Percentiles rank a stretch among this genome's conserved stretches.
phyloP scores from a whole-genome alignment of 1,284 basidiomycete genomes.

The Sanghuangporus weigelae region DNA sequence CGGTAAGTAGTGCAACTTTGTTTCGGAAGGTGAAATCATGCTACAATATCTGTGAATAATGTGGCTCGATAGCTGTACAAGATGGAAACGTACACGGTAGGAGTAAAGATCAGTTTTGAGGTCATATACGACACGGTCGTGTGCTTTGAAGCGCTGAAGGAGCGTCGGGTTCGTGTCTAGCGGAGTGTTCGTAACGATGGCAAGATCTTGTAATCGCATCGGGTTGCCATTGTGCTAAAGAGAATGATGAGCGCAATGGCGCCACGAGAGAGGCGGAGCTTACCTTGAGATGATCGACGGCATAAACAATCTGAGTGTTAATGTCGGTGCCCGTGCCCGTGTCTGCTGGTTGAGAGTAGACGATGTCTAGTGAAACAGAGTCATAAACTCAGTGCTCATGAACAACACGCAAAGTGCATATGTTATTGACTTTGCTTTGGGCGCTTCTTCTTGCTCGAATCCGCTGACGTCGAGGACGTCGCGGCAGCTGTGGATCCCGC shows the following conservation, averaged over 20 bases:
- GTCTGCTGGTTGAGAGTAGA: slow-evolving; percentile 82
- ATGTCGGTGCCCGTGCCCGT: slow-evolving; percentile 78
- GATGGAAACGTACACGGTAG: slow-evolving; percentile 54
- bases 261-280: slow-evolving; percentile 19
- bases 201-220: slow-evolving; percentile 80
- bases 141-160: slow-evolving; percentile 72
- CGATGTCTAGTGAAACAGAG: slow-evolving; percentile 42
- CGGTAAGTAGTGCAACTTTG: slow-evolving; percentile 74
- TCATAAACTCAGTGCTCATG: background rate
- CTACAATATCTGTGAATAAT: slow-evolving; percentile 33
- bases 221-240: slow-evolving; percentile 66
- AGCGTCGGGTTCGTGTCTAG: slow-evolving; percentile 69
- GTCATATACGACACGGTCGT: slow-evolving; percentile 77
- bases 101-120: slow-evolving; percentile 81
- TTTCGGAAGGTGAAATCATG: slow-evolving; percentile 85
- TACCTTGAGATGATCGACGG: slow-evolving; percentile 76
- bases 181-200: slow-evolving; percentile 71
- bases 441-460: slow-evolving; percentile 53
- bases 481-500: slow-evolving; percentile 13
- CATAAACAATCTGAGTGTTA: slow-evolving; percentile 84
- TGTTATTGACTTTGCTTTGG: slow-evolving; percentile 51
- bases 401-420: slow-evolving; percentile 10
- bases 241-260: background rate
- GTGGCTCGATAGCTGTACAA: slow-evolving; percentile 1
- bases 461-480: slow-evolving; percentile 21